These are phyloP conservation scores for Straminergon stramineum DNA, from an alignment of 225 moss, liverwort and hornwort genomes.

Conservation along the genomic window DNA sequence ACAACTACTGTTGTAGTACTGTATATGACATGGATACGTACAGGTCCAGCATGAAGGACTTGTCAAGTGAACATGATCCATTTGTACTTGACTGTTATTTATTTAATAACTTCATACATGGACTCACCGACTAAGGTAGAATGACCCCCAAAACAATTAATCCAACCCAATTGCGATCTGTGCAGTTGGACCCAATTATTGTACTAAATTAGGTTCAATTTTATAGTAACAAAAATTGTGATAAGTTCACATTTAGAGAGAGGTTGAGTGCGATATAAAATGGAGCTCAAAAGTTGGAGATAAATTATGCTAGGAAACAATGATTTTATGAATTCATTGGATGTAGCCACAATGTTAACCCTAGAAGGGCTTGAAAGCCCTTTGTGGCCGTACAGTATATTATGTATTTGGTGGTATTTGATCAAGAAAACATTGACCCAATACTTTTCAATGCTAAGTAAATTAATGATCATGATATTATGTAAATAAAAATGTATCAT, in stretches of 20 bases:
- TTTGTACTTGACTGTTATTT: neutral
- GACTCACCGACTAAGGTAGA: neutral
- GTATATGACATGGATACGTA: neutral
- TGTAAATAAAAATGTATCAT: no score
- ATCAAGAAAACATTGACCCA: no score
- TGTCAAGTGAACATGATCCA: neutral
- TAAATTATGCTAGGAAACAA: no score
- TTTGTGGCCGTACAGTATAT: no score
- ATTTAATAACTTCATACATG: neutral
- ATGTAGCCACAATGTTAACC: neutral
- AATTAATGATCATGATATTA: no score
- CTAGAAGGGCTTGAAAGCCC: no score
- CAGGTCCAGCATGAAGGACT: neutral
- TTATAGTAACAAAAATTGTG: no score
- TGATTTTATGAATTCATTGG: neutral
- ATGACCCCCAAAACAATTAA: neutral
- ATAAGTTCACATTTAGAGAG: neutral
- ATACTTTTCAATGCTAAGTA: no score
- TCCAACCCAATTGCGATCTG: neutral
- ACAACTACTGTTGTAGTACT: neutral
- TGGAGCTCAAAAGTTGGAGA: neutral
- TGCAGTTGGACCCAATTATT: neutral
- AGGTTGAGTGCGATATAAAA: no score
- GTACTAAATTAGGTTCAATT: accelerated
- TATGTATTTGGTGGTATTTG: no score